Percentiles rank a stretch among this genome's conserved stretches.
Conservation (phyloP, 352 stramenopile genomes). For the Phytophthora quininea region DNA sequence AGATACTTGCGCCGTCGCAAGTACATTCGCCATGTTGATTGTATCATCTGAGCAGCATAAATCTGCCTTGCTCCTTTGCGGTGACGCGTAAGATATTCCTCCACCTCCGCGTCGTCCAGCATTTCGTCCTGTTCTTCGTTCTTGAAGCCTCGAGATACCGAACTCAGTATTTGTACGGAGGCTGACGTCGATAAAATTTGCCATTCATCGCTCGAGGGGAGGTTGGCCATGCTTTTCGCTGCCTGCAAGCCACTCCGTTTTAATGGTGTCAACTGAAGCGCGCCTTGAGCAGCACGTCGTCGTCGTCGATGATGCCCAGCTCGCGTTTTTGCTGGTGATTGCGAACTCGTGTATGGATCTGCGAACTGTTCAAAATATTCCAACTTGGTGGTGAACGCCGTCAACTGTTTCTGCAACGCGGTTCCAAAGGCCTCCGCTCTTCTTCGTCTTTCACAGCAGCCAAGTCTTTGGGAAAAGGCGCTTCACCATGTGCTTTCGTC, state of each 20-base stretch:
- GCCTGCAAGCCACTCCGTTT: constrained; percentile 14
- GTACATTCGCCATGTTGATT: constrained; percentile 67
- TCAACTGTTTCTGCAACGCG: constrained; percentile 25
- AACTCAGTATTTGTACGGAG: constrained; percentile 22
- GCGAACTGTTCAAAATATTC: constrained; percentile 38
- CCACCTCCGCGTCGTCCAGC: constrained; percentile 33
- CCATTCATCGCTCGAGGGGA: constrained; percentile 1
- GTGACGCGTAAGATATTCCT: constrained; percentile 18
- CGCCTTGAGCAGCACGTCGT: constrained; percentile 24
- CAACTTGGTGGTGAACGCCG: constrained; percentile 39
- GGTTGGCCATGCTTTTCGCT: constrained; percentile 12
- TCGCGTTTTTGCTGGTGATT: constrained; percentile 17
- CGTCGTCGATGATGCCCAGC: constrained; percentile 12
- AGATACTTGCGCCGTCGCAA: constrained; percentile 41
- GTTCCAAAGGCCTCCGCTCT: constrained; percentile 22
- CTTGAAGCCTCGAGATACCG: neutral
- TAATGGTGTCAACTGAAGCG: constrained; percentile 21
- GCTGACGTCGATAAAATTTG: constrained; percentile 14
- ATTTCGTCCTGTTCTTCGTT: constrained; percentile 30
- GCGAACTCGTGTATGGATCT: neutral
- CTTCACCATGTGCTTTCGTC: constrained; percentile 5
- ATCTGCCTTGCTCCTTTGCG: constrained; percentile 29
- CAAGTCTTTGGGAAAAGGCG: constrained; percentile 23
- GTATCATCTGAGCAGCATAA: constrained; percentile 43
- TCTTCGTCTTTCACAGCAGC: constrained; percentile 30